Evolutionary conservation across 768 basidiomycete species (phyloP), one percentile per base, ranked within the genome.

Genomic region (Fistulinella prunicolor): DNA sequence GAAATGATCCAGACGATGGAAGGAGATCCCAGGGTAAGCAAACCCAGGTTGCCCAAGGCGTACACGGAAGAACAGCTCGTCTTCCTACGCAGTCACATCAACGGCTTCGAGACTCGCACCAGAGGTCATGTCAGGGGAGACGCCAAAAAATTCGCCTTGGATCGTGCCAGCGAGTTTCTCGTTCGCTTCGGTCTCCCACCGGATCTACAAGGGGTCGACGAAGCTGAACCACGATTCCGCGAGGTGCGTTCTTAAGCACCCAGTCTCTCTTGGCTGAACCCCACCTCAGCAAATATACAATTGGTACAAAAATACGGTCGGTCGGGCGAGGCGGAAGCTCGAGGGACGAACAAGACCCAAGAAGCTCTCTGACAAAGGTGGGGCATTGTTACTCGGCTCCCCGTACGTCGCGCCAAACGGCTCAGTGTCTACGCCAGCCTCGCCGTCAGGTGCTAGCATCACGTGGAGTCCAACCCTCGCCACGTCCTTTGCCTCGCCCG

Each of bases 221-320:
- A 85, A 53, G 71, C 77, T 5, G 81, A 83, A 43, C 72, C 78
- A 22, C 70, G 78, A 47, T 83, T 83, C 62, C 78, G 77, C 55
- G 82, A 84, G 77, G 82, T 79, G 58, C 32, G 67, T 41, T n/a
- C 20, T 16, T 26, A 28, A 6, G 26, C n/a, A 28, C 26, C 26
- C 23, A 1, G 20, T 12, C 29, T 20, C 17, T 17, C 1, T 3
- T 23, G 1, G 19, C 54, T 26, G 6, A 38, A 21, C 17, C 23
- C 17, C 9, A 4, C 32, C 9, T 29, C 30, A 83, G 81, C 81
- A 82, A 77, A 81, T 84, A 48, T 84, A 84, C 69, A 83, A 83
- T 56, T 85, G 82, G 82, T 84, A 81, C 68, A 84, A 84, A 68
- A 84, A 84, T 62, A 82, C 82, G 16, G 77, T 81, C 46, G 82